These are phyloP conservation scores for Rauvolfia tetraphylla DNA, from an alignment of 257 asterid genomes.

Conservation along the genomic window DNA sequence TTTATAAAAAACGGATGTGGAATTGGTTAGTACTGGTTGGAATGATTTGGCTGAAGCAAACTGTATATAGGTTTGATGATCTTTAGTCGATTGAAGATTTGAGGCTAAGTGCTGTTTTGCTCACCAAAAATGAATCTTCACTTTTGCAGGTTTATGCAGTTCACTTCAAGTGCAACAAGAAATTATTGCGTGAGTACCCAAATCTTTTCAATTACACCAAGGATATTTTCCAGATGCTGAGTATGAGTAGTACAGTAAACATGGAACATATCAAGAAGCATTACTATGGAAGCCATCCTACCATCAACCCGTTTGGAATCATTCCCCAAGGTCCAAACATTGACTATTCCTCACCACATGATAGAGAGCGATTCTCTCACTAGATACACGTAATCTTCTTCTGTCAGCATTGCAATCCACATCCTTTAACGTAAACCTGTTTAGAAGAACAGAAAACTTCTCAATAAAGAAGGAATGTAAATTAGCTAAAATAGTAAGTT, in stretches of 20 bases:
- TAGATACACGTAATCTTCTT: constrained; percentile 16
- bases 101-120: neutral
- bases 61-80: too few species aligned
- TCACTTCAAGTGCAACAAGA: constrained; percentile 95
- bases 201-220: constrained; percentile 75
- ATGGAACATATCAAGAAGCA: constrained; percentile 94
- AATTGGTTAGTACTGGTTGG: too few species aligned
- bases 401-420: neutral
- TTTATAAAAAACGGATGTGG: too few species aligned
- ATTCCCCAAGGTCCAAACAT: constrained; percentile 75
- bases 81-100: too few species aligned
- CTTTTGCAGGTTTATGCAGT: constrained; percentile 74
- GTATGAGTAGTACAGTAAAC: constrained; percentile 71
- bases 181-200: constrained; percentile 70
- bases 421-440: neutral
- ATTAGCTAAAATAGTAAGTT: neutral
- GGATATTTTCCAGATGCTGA: constrained; percentile 74
- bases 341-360: constrained; percentile 71
- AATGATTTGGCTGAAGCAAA: too few species aligned
- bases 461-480: neutral
- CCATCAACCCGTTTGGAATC: constrained; percentile 85
- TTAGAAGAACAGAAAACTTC: neutral
- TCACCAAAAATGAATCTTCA: too few species aligned
- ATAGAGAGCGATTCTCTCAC: constrained; percentile 56
- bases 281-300: constrained; percentile 89